Percentiles rank a stretch among this genome's conserved stretches.
Evolutionary conservation across 2,329 filamentous ascomycete genomes (phyloP).

Genomic region (Hirsutella rhossiliensis): DNA sequence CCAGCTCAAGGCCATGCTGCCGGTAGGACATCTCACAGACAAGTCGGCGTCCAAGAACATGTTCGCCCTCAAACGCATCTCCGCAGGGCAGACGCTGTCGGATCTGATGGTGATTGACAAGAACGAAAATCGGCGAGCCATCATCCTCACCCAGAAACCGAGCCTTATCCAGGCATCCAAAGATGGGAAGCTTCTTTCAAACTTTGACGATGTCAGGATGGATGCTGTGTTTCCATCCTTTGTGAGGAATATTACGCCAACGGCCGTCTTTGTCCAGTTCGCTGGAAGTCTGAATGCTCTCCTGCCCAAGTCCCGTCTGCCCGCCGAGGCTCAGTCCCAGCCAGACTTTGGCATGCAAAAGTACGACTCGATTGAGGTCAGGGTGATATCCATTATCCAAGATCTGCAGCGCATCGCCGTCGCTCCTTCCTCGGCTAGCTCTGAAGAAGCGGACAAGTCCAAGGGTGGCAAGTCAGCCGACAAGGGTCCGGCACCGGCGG

Average conservation of each 20-base stretch:
- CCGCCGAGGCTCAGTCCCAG: constrained; percentile 53
- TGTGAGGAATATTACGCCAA: constrained; percentile 70
- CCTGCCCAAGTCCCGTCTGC: constrained; percentile 66
- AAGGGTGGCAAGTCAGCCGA: constrained; percentile 22
- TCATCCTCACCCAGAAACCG: constrained; percentile 72
- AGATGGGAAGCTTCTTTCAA: constrained; percentile 57
- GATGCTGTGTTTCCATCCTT: constrained; percentile 64
- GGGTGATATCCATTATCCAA: constrained; percentile 59
- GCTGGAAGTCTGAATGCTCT: constrained; percentile 64
- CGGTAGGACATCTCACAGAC: constrained; percentile 71
- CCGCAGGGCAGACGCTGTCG: constrained; percentile 70
- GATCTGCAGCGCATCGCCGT: constrained; percentile 57
- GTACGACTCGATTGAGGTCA: constrained; percentile 62
- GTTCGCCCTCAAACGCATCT: constrained; percentile 66
- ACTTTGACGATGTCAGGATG: constrained; percentile 58
- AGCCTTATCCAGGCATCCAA: constrained; percentile 67
- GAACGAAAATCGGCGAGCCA: constrained; percentile 60
- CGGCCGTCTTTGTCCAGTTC: constrained; percentile 83
- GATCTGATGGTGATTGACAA: constrained; percentile 84
- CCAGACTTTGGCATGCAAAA: constrained; percentile 70
- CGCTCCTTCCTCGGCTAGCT: constrained; percentile 34
- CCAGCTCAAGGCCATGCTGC: constrained; percentile 66
- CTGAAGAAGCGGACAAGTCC: constrained; percentile 28
- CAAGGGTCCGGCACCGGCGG: constrained; percentile 31
- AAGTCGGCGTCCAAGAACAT: constrained; percentile 68